Conservation (phyloP, 2,329 filamentous ascomycete species). For the Trichoderma koningiopsis region DNA sequence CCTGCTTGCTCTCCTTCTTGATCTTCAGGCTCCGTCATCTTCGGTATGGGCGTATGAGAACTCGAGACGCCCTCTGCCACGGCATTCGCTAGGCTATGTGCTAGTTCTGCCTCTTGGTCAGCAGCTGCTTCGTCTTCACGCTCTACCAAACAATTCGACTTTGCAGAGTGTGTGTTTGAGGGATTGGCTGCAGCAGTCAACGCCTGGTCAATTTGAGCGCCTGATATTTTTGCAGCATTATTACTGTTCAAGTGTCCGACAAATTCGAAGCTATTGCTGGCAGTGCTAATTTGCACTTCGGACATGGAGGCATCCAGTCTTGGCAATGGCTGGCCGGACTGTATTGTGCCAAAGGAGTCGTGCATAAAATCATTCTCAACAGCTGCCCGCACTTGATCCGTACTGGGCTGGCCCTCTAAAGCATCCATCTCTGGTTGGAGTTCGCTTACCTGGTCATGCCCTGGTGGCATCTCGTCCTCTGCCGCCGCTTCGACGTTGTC, state of each 20-base stretch:
- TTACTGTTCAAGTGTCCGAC: slow-evolving; percentile 2
- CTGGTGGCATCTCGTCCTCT: neutral
- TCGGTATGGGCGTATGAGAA: slow-evolving; percentile 8
- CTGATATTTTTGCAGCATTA: slow-evolving; percentile 9
- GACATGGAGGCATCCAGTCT: slow-evolving; percentile 31
- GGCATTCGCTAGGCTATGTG: slow-evolving; percentile 22
- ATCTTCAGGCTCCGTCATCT: slow-evolving; percentile 5
- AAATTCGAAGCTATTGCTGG: slow-evolving; percentile 30
- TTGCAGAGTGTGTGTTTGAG: neutral
- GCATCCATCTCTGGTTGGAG: slow-evolving; percentile 7
- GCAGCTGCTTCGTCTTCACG: slow-evolving; percentile 23
- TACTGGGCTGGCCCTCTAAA: slow-evolving; percentile 34
- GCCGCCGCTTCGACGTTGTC: neutral
- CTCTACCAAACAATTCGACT: neutral
- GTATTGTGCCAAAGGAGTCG: slow-evolving; percentile 30
- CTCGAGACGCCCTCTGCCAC: slow-evolving; percentile 10
- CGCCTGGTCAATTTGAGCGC: slow-evolving; percentile 3
- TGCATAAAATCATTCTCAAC: slow-evolving; percentile 31
- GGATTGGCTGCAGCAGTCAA: neutral
- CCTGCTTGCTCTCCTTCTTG: neutral
- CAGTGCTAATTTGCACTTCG: slow-evolving; percentile 31
- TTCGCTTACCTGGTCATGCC: slow-evolving; percentile 25
- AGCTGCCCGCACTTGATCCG: slow-evolving; percentile 36
- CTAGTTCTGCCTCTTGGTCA: slow-evolving; percentile 29
- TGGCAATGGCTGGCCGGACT: slow-evolving; percentile 35